Evolutionary conservation across 2,329 filamentous ascomycete genomes (phyloP).

Genomic region (Alternaria triticina): DNA sequence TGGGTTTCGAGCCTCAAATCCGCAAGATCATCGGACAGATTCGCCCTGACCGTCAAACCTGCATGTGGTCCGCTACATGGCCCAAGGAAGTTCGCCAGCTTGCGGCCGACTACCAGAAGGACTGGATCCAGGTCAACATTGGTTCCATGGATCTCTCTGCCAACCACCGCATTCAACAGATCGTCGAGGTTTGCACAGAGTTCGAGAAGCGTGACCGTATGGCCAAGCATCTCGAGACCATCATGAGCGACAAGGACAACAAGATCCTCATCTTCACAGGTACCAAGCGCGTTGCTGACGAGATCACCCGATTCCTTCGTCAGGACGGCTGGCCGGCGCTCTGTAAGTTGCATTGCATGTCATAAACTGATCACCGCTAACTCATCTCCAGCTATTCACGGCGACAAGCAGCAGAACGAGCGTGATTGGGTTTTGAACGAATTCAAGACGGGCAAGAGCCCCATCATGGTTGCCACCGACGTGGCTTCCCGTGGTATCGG

Average conservation of each 20-base stretch:
- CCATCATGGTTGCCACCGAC: conserved; percentile 99
- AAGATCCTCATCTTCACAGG: conserved; percentile 93
- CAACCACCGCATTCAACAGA: conserved; percentile 97
- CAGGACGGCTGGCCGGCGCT: conserved; percentile 98
- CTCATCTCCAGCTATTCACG: conserved; percentile 78
- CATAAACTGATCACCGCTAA: conserved; percentile 46
- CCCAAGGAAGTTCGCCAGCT: conserved; percentile 96
- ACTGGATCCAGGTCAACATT: conserved; percentile 99
- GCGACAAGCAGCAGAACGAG: conserved; percentile 99
- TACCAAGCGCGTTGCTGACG: conserved; percentile 90
- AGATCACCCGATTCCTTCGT: conserved; percentile 95
- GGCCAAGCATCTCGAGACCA: conserved; percentile 96
- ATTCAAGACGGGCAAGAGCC: conserved; percentile 99
- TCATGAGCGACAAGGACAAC: conserved; percentile 95
- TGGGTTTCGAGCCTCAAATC: conserved; percentile 99
- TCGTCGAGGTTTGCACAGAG: conserved; percentile 94
- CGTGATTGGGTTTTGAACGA: conserved; percentile 99
- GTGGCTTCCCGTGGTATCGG: conserved; percentile 99
- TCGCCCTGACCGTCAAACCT: conserved; percentile 96
- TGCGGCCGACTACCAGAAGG: conserved; percentile 85
- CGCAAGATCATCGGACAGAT: conserved; percentile 99
- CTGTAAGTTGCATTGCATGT: conserved; percentile 65
- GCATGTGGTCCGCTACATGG: conserved; percentile 99
- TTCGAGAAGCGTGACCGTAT: conserved; percentile 98
- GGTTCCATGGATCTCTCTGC: conserved; percentile 94